Evolutionary conservation across 129 eudicot species (phyloP).

Genomic region (Rutidosis leptorrhynchoides): DNA sequence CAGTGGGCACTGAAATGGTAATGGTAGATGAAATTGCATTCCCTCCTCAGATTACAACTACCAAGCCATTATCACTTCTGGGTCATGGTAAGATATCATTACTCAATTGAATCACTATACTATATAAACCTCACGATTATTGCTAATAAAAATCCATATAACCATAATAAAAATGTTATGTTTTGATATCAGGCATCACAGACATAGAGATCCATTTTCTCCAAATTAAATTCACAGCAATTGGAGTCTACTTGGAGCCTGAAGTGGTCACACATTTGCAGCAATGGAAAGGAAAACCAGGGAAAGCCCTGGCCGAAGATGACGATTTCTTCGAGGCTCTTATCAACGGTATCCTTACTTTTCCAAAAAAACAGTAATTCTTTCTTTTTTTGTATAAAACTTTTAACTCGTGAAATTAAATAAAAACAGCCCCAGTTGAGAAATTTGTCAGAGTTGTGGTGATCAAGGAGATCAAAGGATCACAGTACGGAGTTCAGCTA

Average conservation of each 20-base stretch:
- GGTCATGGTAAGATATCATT: constrained; percentile 93
- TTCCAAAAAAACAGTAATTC: no score
- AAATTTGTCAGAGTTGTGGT: constrained; percentile 69
- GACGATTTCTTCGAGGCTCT: constrained; percentile 79
- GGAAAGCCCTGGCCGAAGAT: constrained; percentile 56
- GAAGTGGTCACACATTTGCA: constrained; percentile 56
- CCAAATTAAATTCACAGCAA: constrained; percentile 87
- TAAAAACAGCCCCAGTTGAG: constrained; percentile 66
- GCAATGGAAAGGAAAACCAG: constrained; percentile 85
- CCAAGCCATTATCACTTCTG: constrained; percentile 61
- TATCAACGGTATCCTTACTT: constrained; percentile 47
- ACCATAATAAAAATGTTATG: no score
- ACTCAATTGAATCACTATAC: no score
- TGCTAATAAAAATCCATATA: no score
- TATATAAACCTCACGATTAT: no score
- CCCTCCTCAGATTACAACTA: constrained; percentile 53
- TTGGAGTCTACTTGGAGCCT: constrained; percentile 82
- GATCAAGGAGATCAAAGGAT: constrained; percentile 95
- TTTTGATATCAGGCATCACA: constrained; percentile 60
- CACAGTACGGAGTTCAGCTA: constrained; percentile 82
- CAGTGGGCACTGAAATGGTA: constrained; percentile 66
- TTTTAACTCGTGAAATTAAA: neutral
- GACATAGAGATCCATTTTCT: constrained; percentile 92
- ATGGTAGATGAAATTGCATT: constrained; percentile 79
- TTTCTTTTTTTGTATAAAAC: no score